phyloP scores from a whole-genome alignment of 257 asterid genomes.

The Pogostemon cablin region DNA sequence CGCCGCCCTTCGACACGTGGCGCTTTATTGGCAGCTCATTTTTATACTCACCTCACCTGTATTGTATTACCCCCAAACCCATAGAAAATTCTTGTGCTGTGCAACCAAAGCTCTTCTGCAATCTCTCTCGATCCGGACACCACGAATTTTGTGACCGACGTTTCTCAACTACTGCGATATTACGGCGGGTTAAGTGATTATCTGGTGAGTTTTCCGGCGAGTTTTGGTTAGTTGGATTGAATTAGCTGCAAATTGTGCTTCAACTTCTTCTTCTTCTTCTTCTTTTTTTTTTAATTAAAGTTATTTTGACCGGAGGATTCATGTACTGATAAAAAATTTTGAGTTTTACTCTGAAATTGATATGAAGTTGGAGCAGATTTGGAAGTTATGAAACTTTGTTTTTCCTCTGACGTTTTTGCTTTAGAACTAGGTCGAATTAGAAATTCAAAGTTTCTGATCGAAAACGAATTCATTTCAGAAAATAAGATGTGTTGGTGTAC shows the following conservation, averaged over 20 bases:
- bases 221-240: constrained; percentile 29
- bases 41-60: constrained; percentile 18
- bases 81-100: not conserved
- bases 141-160: constrained; percentile 4
- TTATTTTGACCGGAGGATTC: constrained; percentile 10
- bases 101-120: constrained; percentile 18
- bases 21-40: constrained; percentile 34
- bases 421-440: not conserved
- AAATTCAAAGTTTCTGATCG: not conserved
- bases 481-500: not conserved
- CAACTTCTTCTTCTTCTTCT: too few species aligned
- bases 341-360: not conserved
- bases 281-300: not conserved
- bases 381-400: not conserved
- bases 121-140: constrained; percentile 40
- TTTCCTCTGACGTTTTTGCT: not conserved
- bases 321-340: not conserved
- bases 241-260: constrained; percentile 14
- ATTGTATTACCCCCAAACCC: constrained; percentile 25
- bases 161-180: constrained; percentile 15
- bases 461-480: not conserved
- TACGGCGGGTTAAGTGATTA: constrained; percentile 31
- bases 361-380: not conserved
- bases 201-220: constrained; percentile 37
- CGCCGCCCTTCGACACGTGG: constrained; percentile 64